Evolutionary conservation across 768 basidiomycete genomes (phyloP), one percentile per base, ranked within the genome.

Genomic region (Gymnopilus dilepis): DNA sequence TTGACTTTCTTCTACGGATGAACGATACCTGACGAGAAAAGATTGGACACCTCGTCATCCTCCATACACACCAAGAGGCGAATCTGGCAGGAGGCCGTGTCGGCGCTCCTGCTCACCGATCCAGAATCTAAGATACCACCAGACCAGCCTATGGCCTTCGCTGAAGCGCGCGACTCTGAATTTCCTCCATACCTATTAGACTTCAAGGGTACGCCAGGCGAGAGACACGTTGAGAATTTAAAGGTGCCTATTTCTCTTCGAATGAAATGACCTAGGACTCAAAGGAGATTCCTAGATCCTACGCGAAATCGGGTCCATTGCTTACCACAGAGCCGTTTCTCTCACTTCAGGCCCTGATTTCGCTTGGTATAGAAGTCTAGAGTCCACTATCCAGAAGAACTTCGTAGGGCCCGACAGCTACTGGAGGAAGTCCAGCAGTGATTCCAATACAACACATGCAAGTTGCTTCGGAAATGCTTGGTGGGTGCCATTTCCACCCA

Each of bases 401-500:
- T 86, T 81, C 65, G 72, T 86, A 33, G 92, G 92, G 0, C 91
- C 91, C 9, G 92, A 94, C 72, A 85, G 82, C 48, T 91, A 86
- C 70, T 94, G 87, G 87, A 83, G 78, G 86, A 83, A 77, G 51
- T 74, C 78, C 11, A 66, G 67, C 2, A 68, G 72, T 3, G 59
- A 64, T 3, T 51, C 68, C 3, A 65, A 67, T 4, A 72, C 76
- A 0, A 74, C 77, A 0, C 78, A 82, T 57, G 78, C 76, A 3
- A 81, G 78, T 42, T 84, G 77, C 69, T 94, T 92, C 69, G 91
- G 91, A 8, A 89, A 90, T 62, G 85, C 89, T 8, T 92, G 90
- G 87, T 87, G 88, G 83, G 81, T 91, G 28, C 90, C 91, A 3
- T 93, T 94, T 67, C 91, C 91, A 0, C 89, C 90, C 0, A 85